These are phyloP conservation scores for Lachnellula hyalina DNA, from an alignment of 2,329 filamentous ascomycete species.

Conservation along the genomic window DNA sequence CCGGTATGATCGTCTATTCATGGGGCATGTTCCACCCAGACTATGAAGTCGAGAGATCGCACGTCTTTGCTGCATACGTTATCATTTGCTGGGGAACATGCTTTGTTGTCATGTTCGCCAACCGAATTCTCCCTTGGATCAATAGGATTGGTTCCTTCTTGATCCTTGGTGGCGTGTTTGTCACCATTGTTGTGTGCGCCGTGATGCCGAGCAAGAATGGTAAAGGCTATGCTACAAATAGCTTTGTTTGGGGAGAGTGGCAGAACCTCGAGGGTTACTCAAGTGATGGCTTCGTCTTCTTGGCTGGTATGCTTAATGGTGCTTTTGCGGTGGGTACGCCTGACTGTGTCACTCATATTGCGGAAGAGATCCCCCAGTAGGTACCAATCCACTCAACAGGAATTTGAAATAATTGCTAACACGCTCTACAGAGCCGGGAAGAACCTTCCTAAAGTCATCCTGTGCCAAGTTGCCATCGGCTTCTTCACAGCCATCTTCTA, in stretches of 20 bases:
- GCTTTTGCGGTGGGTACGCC: slow-evolving; percentile 63
- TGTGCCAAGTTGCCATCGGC: slow-evolving; percentile 44
- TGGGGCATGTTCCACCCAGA: too few relatives aligned
- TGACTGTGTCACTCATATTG: slow-evolving; percentile 59
- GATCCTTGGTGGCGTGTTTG: slow-evolving; percentile 47
- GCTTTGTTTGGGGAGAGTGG: slow-evolving; percentile 42
- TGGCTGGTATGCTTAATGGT: slow-evolving; percentile 59
- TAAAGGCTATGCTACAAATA: slow-evolving; percentile 33
- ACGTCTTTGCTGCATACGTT: too few relatives aligned
- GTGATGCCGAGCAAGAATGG: slow-evolving; percentile 47
- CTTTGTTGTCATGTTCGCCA: slow-evolving; percentile 46
- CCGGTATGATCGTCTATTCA: too few relatives aligned
- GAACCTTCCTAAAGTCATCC: slow-evolving; percentile 50
- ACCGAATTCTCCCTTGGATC: slow-evolving; percentile 45
- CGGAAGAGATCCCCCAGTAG: slow-evolving; percentile 53
- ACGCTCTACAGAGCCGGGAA: slow-evolving; percentile 31
- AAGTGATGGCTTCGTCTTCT: slow-evolving; percentile 52
- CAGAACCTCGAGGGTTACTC: slow-evolving; percentile 30
- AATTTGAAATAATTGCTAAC: too few relatives aligned
- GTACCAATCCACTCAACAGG: too few relatives aligned
- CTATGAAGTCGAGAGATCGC: too few relatives aligned
- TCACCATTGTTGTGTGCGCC: slow-evolving; percentile 40
- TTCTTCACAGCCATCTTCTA: slow-evolving; percentile 49
- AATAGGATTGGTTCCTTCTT: slow-evolving; percentile 50
- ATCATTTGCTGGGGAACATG: slow-evolving; percentile 40